Conservation (phyloP, 2,329 filamentous ascomycete species). For the Pseudopyricularia cyperi region DNA sequence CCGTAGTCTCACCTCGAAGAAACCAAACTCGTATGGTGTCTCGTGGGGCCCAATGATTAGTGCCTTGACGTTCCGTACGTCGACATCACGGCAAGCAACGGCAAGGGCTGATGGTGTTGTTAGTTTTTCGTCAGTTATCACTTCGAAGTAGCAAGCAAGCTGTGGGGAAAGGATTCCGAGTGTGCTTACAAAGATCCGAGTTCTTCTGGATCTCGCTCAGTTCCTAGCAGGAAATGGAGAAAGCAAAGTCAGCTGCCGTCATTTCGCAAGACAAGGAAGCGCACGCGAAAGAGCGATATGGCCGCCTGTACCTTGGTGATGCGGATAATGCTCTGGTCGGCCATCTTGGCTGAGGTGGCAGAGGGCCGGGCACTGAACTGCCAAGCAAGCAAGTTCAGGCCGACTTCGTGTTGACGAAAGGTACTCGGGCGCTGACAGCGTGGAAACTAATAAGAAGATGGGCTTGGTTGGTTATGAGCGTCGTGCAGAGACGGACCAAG, state of each 20-base stretch:
- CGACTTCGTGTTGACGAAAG: not conserved
- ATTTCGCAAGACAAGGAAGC: not conserved
- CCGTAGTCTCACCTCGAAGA: constrained; percentile 63
- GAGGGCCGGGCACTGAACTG: not conserved
- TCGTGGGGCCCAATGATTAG: constrained; percentile 87
- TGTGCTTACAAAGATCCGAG: constrained; percentile 62
- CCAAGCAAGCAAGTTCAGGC: not conserved
- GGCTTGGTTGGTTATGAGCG: not conserved
- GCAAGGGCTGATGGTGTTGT: constrained; percentile 50
- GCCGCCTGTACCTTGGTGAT: constrained; percentile 59
- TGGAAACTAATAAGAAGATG: not conserved
- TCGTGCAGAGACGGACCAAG: not conserved
- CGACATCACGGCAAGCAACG: constrained; percentile 74
- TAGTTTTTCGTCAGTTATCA: not conserved
- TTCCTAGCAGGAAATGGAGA: constrained; percentile 41
- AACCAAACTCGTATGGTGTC: constrained; percentile 93
- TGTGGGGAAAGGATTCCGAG: not conserved
- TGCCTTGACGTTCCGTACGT: constrained; percentile 78
- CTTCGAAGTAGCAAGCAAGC: not conserved
- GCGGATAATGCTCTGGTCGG: constrained; percentile 77
- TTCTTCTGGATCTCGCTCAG: constrained; percentile 74
- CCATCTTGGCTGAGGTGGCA: constrained; percentile 34
- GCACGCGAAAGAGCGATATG: not conserved
- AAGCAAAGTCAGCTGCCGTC: not conserved
- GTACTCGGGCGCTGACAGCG: not conserved